Conservation (phyloP, 2,329 filamentous ascomycete species). For the Parastagonospora avenae region DNA sequence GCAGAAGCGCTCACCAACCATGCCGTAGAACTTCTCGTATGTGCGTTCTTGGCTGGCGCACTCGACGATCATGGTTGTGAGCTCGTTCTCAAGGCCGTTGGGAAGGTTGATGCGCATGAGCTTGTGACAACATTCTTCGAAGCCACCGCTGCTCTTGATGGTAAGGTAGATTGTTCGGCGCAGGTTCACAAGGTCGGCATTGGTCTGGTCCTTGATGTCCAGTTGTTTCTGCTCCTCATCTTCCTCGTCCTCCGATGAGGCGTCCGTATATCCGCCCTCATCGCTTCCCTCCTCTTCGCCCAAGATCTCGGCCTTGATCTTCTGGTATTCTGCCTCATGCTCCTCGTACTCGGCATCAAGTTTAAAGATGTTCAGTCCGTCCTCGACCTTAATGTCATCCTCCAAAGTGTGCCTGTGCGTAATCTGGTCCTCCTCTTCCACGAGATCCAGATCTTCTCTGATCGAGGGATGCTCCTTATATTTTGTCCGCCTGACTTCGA, state of each 20-base stretch:
- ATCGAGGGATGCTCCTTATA: conserved; percentile 94
- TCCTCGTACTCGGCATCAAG: conserved; percentile 88
- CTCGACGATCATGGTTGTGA: conserved; percentile 96
- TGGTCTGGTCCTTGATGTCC: conserved; percentile 97
- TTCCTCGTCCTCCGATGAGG: conserved; percentile 73
- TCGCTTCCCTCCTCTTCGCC: conserved; percentile 76
- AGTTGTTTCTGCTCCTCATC: conserved; percentile 79
- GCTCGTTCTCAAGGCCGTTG: conserved; percentile 81
- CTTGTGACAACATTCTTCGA: conserved; percentile 97
- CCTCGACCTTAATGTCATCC: conserved; percentile 76
- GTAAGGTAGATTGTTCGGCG: conserved; percentile 95
- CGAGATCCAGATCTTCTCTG: conserved; percentile 89
- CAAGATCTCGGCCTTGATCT: conserved; percentile 89
- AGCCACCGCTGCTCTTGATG: conserved; percentile 94
- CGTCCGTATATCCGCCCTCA: conserved; percentile 68
- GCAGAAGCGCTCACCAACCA: conserved; percentile 92
- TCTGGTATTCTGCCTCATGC: conserved; percentile 88
- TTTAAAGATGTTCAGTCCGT: conserved; percentile 94
- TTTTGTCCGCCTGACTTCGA: conserved; percentile 93
- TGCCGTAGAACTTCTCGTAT: conserved; percentile 95
- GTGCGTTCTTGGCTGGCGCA: conserved; percentile 96
- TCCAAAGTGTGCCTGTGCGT: conserved; percentile 85
- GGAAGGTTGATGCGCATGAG: conserved; percentile 87
- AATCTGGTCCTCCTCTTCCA: conserved; percentile 98
- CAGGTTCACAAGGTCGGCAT: conserved; percentile 91